Base-by-base conservation (phyloP, 1,284 basidiomycete species). In the Chalciporus sp. region DNA sequence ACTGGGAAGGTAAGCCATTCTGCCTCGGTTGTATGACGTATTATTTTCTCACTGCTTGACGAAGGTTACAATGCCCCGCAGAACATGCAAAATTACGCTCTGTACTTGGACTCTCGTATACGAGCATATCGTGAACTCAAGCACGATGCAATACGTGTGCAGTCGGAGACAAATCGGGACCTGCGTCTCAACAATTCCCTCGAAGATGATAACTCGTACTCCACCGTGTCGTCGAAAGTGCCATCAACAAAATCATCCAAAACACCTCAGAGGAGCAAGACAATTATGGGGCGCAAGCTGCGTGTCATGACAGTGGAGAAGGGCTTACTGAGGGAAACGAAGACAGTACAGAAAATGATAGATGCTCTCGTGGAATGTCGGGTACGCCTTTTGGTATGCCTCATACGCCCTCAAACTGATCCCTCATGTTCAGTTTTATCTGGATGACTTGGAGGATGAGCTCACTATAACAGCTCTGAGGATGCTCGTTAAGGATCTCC, bases 401-500 rank as follows among this genome's bases (percentile, higher is more conserved):
- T 31, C 45, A 10, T 28, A 20, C 40, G 3, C 49, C 27, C 23
- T 42, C 37, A 20, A 47, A 42, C 33, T 56, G 31, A 52, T 43
- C 29, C 31, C 17, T 47, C 16, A 35, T 7, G 2, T 35, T 27
- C 61, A 95, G 90, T 97, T 99, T 72, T 99, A 97, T 73, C 75
- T 94, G 50, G 96, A 98, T 64, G 88, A 98, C 67, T 76, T 96
- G 23, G 89, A 93, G 63, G 95, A 99, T 67, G 92, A 97, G 63
- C 82, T 98, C 48, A 93, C 90, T 1, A 88, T 93, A 53, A 86
- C 91, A 1, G 94, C 97, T 1, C 80, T 98, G 56, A 82, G 93
- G 41, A 93, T 99, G 90, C 80, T 97, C n/a, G 91, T 98, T 61
- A 98, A 98, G 69, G 97, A 99, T 70, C 81, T 99, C 7, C 80